phyloP scores from a whole-genome alignment of 768 basidiomycete genomes.

The Tephrocybe sp. region DNA sequence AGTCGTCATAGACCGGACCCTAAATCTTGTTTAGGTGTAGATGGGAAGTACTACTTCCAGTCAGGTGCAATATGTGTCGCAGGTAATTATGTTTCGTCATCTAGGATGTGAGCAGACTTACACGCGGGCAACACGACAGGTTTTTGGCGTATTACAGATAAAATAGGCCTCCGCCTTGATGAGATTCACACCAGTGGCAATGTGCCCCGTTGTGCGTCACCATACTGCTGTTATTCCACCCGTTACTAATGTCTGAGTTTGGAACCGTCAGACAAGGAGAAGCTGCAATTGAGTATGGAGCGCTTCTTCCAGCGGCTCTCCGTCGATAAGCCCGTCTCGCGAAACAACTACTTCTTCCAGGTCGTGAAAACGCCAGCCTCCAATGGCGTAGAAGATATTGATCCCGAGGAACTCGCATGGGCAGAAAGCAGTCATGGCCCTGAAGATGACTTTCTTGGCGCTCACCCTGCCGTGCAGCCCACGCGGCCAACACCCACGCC shows the following conservation, averaged over 20 bases:
- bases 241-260: not conserved
- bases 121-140: conserved; percentile 37
- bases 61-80: conserved; percentile 68
- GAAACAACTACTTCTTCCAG: conserved; percentile 65
- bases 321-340: conserved; percentile 66
- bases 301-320: conserved; percentile 69
- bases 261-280: conserved; percentile 52
- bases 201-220: conserved; percentile 69
- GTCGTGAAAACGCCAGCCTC: conserved; percentile 20
- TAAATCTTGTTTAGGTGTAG: conserved; percentile 40
- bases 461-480: conserved; percentile 15
- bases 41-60: conserved; percentile 75
- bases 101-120: not conserved
- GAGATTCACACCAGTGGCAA: conserved; percentile 71
- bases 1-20: conserved; percentile 1
- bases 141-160: conserved; percentile 76
- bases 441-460: conserved; percentile 21
- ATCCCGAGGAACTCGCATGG: conserved; percentile 72
- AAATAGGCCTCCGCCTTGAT: conserved; percentile 69
- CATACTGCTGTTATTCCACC: not conserved
- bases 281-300: conserved; percentile 62
- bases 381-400: conserved; percentile 29
- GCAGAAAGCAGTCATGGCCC: conserved; percentile 31
- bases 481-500: conserved; percentile 28
- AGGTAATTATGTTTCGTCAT: conserved; percentile 36